A percentile compares a stretch with the other conserved stretches of the same genome.
Evolutionary conservation across 192 early-diverging fungal species (phyloP).

Genomic region (Borealophlyctis nickersoniae): DNA sequence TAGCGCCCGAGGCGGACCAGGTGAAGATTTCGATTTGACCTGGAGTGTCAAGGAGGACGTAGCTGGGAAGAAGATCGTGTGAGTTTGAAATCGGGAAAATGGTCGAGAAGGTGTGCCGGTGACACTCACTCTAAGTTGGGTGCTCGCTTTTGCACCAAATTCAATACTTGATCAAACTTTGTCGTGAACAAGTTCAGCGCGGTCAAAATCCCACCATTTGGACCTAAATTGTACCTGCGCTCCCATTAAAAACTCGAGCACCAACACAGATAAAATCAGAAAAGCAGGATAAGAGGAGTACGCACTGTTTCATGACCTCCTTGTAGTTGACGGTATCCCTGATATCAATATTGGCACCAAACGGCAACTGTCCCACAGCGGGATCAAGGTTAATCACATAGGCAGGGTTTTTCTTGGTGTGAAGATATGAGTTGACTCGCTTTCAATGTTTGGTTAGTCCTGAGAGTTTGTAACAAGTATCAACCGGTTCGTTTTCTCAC

Average conservation of each 20-base stretch:
- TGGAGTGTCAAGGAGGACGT: slow-evolving; percentile 89
- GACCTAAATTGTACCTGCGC: slow-evolving; percentile 83
- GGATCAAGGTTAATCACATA: slow-evolving; percentile 96
- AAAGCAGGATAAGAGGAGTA: too few species aligned
- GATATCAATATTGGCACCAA: slow-evolving; percentile 95
- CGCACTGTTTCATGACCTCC: slow-evolving; percentile 95
- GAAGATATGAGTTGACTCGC: slow-evolving; percentile 84
- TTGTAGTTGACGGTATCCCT: slow-evolving; percentile 98
- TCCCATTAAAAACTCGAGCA: too few species aligned
- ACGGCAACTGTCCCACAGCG: slow-evolving; percentile 81
- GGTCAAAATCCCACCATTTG: slow-evolving; percentile 96
- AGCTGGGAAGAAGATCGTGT: slow-evolving; percentile 40
- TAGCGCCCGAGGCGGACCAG: slow-evolving; percentile 94
- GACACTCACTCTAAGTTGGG: slow-evolving; percentile 61
- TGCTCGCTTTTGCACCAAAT: slow-evolving; percentile 77
- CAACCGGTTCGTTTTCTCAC: slow-evolving; percentile 34
- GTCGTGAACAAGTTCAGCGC: slow-evolving; percentile 95
- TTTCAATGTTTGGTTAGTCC: too few species aligned
- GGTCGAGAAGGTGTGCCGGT: not conserved
- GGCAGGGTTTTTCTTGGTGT: slow-evolving; percentile 64
- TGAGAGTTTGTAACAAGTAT: not conserved
- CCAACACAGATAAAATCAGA: too few species aligned
- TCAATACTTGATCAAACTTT: slow-evolving; percentile 96
- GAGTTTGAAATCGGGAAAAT: slow-evolving; percentile 17
- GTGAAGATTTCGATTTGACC: slow-evolving; percentile 99